Evolutionary conservation across 1,284 basidiomycete species (phyloP).

Genomic region (Heliocybe sulcata): DNA sequence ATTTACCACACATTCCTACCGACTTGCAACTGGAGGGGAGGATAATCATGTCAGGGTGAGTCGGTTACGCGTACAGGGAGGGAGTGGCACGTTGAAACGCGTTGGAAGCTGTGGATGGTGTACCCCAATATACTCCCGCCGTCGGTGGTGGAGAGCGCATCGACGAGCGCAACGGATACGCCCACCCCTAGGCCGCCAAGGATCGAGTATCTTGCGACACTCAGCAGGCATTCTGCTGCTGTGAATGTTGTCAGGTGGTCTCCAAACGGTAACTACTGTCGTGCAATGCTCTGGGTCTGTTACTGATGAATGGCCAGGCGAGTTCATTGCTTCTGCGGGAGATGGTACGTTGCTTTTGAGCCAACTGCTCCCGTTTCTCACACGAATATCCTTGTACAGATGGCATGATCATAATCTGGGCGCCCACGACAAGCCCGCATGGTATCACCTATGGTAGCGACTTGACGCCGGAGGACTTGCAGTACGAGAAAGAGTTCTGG

Average conservation of each 20-base stretch:
- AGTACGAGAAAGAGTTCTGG: constrained; percentile 95
- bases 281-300: constrained; percentile 3
- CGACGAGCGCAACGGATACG: constrained; percentile 30
- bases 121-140: constrained; percentile 81
- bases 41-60: constrained; percentile 92
- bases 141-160: constrained; percentile 46
- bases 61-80: neutral
- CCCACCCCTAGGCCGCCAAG: constrained; percentile 69
- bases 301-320: constrained; percentile 40
- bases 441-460: constrained; percentile 72
- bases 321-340: constrained; percentile 87
- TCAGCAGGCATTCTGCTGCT: constrained; percentile 88
- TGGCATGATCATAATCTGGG: constrained; percentile 96
- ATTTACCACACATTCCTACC: constrained; percentile 65
- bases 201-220: constrained; percentile 93
- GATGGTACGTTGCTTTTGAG: constrained; percentile 60
- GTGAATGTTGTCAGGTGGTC: constrained; percentile 97
- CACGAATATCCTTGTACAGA: constrained; percentile 60
- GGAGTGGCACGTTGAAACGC: constrained; percentile 1
- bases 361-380: constrained; percentile 11
- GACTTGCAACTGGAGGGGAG: constrained; percentile 91
- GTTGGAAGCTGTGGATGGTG: constrained; percentile 82
- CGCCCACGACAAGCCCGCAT: constrained; percentile 71
- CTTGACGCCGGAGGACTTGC: constrained; percentile 66
- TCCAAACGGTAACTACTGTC: constrained; percentile 69